Conservation (phyloP, 495 filamentous ascomycete species). For the Letharia columbiana region DNA sequence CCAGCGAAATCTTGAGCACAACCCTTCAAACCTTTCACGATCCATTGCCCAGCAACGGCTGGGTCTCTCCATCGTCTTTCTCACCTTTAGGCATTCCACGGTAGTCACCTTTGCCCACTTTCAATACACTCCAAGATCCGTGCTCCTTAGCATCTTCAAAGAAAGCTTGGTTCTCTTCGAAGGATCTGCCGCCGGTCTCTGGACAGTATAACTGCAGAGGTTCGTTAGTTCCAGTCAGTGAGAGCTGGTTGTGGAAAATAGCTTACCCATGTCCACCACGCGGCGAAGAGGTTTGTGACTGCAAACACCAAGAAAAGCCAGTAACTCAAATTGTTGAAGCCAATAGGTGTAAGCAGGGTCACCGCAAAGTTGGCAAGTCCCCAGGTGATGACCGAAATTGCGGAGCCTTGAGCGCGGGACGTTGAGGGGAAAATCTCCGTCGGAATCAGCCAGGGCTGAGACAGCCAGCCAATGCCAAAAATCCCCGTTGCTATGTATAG, state of each 20-base stretch:
- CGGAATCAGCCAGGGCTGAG: conserved; percentile 49
- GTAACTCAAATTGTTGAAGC: conserved; percentile 48
- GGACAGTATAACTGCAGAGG: conserved; percentile 34
- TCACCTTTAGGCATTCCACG: conserved; percentile 35
- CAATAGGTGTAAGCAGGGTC: conserved; percentile 46
- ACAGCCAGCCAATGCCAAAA: conserved; percentile 51
- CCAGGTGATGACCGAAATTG: conserved; percentile 48
- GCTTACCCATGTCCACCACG: conserved; percentile 39
- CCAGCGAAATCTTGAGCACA: neutral
- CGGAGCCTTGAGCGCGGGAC: conserved; percentile 45
- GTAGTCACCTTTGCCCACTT: conserved; percentile 40
- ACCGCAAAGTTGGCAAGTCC: conserved; percentile 49
- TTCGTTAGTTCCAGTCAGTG: neutral
- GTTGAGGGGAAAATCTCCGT: conserved; percentile 50
- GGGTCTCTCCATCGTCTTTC: conserved; percentile 33
- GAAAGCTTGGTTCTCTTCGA: conserved; percentile 50
- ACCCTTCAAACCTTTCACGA: neutral
- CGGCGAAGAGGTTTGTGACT: conserved; percentile 44
- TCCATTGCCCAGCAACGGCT: conserved; percentile 33
- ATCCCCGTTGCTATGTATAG: conserved; percentile 45
- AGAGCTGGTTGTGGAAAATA: neutral
- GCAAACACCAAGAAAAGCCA: conserved; percentile 49
- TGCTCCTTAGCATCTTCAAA: conserved; percentile 41
- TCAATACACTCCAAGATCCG: conserved; percentile 40
- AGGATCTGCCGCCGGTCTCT: conserved; percentile 45